Conservation (phyloP, 176 grass and related monocot species). For the Ensete glaucum region DNA sequence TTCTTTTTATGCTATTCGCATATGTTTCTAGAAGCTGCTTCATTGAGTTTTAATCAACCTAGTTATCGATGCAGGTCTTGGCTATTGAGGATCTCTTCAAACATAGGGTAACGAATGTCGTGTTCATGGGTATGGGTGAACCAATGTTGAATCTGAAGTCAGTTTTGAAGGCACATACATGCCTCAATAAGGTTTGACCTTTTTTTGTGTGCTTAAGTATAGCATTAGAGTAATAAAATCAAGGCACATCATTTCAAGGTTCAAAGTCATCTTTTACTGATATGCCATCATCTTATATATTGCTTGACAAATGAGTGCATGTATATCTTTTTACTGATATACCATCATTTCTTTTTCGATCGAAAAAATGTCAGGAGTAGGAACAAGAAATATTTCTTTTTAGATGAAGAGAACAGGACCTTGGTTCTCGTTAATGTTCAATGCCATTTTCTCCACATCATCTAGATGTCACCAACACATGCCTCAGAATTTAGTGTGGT, state of each 20-base stretch:
- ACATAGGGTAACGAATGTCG: conserved; percentile 86
- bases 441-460: too few relatives aligned
- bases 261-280: background rate
- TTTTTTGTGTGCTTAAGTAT: background rate
- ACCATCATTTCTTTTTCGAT: too few relatives aligned
- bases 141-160: conserved; percentile 92
- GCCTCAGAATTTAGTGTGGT: too few relatives aligned
- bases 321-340: too few relatives aligned
- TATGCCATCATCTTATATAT: too few relatives aligned
- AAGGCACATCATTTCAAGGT: background rate
- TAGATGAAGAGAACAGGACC: too few relatives aligned
- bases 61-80: conserved; percentile 47
- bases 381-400: too few relatives aligned
- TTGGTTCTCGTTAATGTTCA: too few relatives aligned
- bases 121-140: conserved; percentile 99
- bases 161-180: conserved; percentile 72
- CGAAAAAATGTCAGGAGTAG: too few relatives aligned
- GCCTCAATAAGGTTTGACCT: conserved; percentile 69
- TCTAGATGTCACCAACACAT: too few relatives aligned
- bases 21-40: background rate
- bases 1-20: background rate
- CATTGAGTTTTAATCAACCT: background rate
- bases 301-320: too few relatives aligned
- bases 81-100: conserved; percentile 78
- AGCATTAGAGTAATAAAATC: background rate